These are phyloP conservation scores for Globomyces pollinis-pini DNA, from an alignment of 192 early-diverging fungal species.

Conservation along the genomic window DNA sequence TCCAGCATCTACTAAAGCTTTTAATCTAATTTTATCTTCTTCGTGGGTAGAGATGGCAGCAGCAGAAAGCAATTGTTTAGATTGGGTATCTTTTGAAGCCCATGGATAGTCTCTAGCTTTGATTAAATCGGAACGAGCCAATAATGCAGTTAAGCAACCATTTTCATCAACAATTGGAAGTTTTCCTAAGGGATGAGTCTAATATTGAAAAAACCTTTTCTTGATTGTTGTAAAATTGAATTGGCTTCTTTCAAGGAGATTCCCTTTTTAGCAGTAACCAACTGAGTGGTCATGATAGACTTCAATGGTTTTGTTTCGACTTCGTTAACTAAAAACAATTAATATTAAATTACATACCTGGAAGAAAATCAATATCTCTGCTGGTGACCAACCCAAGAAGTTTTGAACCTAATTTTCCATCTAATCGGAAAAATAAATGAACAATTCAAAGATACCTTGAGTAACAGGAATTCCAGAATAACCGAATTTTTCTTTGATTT, in stretches of 20 bases:
- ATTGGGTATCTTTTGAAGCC: constrained; percentile 70
- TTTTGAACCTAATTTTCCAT: constrained; percentile 80
- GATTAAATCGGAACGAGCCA: constrained; percentile 90
- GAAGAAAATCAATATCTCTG: constrained; percentile 91
- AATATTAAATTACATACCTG: constrained; percentile 14
- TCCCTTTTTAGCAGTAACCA: constrained; percentile 78
- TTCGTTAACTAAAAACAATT: constrained; percentile 37
- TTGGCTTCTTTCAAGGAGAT: constrained; percentile 89
- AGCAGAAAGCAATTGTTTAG: constrained; percentile 88
- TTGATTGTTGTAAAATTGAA: constrained; percentile 73
- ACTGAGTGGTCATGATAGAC: constrained; percentile 83
- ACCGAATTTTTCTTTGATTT: constrained; percentile 79
- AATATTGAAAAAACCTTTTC: constrained; percentile 63
- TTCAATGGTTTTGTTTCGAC: constrained; percentile 50
- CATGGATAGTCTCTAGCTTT: constrained; percentile 95
- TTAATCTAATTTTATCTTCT: constrained; percentile 77
- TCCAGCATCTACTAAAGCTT: constrained; percentile 82
- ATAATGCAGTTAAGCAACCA: constrained; percentile 77
- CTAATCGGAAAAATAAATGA: too few relatives aligned
- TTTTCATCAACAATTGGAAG: constrained; percentile 85
- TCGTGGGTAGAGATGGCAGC: constrained; percentile 89
- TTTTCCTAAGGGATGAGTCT: constrained; percentile 48
- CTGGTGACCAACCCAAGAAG: constrained; percentile 94
- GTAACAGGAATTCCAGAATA: constrained; percentile 98
- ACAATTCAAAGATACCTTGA: too few relatives aligned